Evolutionary conservation across 2,329 filamentous ascomycete species (phyloP).

Genomic region (Sphaerulina vaccinii): DNA sequence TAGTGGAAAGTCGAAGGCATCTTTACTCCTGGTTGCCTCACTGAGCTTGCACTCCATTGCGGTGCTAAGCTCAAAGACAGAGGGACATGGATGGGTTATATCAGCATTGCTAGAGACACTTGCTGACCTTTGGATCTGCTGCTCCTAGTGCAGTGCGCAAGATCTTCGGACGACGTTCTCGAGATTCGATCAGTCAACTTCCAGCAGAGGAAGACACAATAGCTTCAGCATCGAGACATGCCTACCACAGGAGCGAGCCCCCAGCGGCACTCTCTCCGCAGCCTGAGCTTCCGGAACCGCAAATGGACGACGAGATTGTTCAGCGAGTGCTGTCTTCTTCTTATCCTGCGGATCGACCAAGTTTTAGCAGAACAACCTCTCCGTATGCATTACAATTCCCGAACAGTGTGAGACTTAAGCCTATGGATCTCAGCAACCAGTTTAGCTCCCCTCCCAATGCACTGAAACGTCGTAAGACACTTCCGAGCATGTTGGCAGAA

Average conservation of each 20-base stretch:
- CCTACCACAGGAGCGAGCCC: constrained; percentile 36
- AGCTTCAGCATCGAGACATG: constrained; percentile 28
- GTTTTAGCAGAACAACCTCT: constrained; percentile 28
- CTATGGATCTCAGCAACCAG: constrained; percentile 37
- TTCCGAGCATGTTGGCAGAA: constrained; percentile 34
- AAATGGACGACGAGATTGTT: constrained; percentile 10
- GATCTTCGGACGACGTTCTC: constrained; percentile 39
- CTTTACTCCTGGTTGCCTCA: too few species aligned
- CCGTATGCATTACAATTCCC: constrained; percentile 41
- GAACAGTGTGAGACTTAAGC: constrained; percentile 38
- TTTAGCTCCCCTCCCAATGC: constrained; percentile 30
- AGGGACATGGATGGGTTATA: too few species aligned
- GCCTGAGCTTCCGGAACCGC: constrained; percentile 22
- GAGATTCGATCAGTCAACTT: constrained; percentile 24
- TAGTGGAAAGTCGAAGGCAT: too few species aligned
- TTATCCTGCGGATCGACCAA: constrained; percentile 12
- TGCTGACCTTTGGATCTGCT: too few species aligned
- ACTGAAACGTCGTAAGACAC: constrained; percentile 34
- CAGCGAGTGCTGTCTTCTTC: constrained; percentile 8
- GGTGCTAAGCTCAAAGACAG: too few species aligned
- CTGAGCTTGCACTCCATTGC: too few species aligned
- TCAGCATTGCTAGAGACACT: too few species aligned
- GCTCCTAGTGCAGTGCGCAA: constrained; percentile 38
- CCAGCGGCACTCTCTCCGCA: constrained; percentile 22
- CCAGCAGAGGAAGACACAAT: constrained; percentile 9